A percentile compares a stretch with the other conserved stretches of the same genome.
Conservation (phyloP, 345 rosid genomes). For the Alliaria petiolata region DNA sequence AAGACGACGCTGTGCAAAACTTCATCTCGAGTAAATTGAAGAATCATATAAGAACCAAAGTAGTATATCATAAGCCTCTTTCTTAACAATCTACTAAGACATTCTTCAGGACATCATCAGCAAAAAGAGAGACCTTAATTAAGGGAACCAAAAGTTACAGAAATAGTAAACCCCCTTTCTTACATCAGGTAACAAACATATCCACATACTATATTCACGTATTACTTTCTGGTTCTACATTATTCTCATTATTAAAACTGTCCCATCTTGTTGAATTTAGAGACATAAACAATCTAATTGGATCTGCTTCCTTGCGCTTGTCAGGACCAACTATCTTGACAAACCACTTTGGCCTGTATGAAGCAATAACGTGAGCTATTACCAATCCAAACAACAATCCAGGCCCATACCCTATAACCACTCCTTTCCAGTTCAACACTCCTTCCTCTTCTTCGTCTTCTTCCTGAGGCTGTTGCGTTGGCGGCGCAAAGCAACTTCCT, state of each 20-base stretch:
- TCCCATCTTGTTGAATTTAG: constrained; percentile 24
- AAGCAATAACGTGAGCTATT: constrained; percentile 2
- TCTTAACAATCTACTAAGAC: not conserved
- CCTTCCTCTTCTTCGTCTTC: constrained; percentile 6
- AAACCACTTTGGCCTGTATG: not conserved
- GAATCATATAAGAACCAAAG: not conserved
- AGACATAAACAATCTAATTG: constrained; percentile 7
- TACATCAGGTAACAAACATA: not conserved
- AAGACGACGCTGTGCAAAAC: not conserved
- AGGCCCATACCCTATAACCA: constrained; percentile 7
- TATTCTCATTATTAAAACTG: not conserved
- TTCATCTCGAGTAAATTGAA: not conserved
- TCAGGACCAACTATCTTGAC: constrained; percentile 2
- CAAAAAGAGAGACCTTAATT: not conserved
- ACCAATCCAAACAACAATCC: constrained; percentile 3
- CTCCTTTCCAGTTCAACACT: constrained; percentile 13
- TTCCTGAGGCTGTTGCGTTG: not conserved
- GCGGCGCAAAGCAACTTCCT: not conserved
- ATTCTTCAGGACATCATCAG: not conserved
- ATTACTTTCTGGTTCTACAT: not conserved
- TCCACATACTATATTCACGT: not conserved
- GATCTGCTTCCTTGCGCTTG: not conserved
- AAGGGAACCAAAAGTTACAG: not conserved
- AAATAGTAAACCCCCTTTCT: not conserved
- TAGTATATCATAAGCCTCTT: not conserved